These are phyloP conservation scores for Backusella morwellensis DNA, from an alignment of 192 early-diverging fungal genomes.

Conservation along the genomic window DNA sequence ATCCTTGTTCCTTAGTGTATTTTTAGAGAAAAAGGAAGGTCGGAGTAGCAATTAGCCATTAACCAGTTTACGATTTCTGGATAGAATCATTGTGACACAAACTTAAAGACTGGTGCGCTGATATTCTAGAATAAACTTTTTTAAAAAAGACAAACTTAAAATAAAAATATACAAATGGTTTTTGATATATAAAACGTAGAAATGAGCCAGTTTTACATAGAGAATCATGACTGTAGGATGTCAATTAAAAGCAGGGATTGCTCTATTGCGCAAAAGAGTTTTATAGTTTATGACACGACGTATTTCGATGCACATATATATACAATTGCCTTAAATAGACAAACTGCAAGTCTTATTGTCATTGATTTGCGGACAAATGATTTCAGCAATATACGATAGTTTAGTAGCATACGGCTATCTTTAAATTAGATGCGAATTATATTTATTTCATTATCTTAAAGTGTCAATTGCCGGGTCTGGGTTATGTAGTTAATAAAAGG, in stretches of 20 bases:
- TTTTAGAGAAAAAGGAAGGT: neutral
- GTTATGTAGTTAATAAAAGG: neutral
- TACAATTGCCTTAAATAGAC: neutral
- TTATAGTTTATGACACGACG: neutral
- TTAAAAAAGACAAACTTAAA: neutral
- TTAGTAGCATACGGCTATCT: slow-evolving; percentile 2
- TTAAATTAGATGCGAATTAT: neutral
- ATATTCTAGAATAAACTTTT: neutral
- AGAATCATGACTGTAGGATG: neutral
- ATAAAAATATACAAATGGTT: neutral
- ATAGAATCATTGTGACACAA: neutral
- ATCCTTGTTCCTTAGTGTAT: neutral
- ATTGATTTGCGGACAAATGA: neutral
- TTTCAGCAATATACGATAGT: neutral
- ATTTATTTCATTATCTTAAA: neutral
- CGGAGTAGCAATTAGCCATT: neutral
- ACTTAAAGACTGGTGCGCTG: neutral
- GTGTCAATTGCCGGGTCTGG: neutral
- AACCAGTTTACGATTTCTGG: neutral
- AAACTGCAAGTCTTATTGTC: neutral
- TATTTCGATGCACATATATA: neutral
- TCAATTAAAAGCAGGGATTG: neutral
- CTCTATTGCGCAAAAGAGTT: neutral
- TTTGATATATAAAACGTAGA: neutral
- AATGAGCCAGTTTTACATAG: neutral